Evolutionary conservation across 768 basidiomycete species (phyloP).

Genomic region (Pleurotus eryngii): DNA sequence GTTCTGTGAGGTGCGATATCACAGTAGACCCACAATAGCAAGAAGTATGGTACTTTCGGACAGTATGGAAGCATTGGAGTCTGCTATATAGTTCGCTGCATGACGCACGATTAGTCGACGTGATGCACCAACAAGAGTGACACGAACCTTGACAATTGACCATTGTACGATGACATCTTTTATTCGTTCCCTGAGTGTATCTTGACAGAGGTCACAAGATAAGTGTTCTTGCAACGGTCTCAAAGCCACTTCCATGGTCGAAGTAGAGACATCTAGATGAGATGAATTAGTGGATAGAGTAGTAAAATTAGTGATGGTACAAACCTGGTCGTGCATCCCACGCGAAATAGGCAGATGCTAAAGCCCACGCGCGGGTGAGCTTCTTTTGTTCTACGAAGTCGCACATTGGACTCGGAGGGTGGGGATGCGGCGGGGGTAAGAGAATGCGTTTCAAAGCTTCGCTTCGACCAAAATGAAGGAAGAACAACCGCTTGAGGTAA

Average conservation of each 20-base stretch:
- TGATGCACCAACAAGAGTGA: not conserved
- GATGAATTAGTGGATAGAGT: not conserved
- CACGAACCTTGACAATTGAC: slow-evolving; percentile 73
- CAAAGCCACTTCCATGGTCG: slow-evolving; percentile 69
- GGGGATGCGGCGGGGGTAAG: slow-evolving; percentile 70
- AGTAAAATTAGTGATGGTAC: slow-evolving; percentile 10
- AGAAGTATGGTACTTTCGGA: too few species aligned
- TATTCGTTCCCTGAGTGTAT: slow-evolving; percentile 60
- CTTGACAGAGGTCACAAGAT: slow-evolving; percentile 65
- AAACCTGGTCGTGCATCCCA: slow-evolving; percentile 82
- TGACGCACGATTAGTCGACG: not conserved
- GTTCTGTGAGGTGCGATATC: too few species aligned
- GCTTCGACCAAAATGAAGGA: slow-evolving; percentile 77
- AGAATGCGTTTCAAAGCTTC: slow-evolving; percentile 81
- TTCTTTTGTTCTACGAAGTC: slow-evolving; percentile 78
- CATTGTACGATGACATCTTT: slow-evolving; percentile 69
- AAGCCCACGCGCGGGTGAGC: slow-evolving; percentile 75
- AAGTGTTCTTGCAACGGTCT: slow-evolving; percentile 68
- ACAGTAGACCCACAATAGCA: too few species aligned
- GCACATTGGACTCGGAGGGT: slow-evolving; percentile 65
- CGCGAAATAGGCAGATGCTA: slow-evolving; percentile 78
- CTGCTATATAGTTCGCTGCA: not conserved
- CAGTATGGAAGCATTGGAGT: not conserved
- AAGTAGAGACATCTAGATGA: slow-evolving; percentile 64
- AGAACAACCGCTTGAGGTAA: slow-evolving; percentile 80